Conservation (phyloP, 2,329 filamentous ascomycete species). For the Fusarium graminum region DNA sequence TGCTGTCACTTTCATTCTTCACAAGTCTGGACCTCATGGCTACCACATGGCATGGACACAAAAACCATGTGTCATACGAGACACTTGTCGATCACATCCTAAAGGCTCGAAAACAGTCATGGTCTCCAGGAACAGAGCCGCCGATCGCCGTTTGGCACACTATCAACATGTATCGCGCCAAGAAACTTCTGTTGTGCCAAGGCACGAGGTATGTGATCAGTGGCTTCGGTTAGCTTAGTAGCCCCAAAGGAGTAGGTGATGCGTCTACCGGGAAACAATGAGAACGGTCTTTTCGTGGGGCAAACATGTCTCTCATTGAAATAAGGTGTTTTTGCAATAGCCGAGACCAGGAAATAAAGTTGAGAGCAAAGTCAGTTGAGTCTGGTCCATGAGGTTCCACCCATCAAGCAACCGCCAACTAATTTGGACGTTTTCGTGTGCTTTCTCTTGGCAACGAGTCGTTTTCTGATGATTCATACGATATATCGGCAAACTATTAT, state of each 20-base stretch:
- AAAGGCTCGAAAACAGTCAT: not conserved
- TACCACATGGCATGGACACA: conserved; percentile 7
- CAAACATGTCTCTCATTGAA: not conserved
- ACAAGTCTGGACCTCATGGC: conserved; percentile 8
- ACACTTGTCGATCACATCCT: conserved; percentile 1
- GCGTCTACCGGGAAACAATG: not conserved
- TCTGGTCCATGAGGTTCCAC: not conserved
- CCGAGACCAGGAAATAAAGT: not conserved
- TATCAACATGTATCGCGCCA: not conserved
- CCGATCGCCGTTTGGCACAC: conserved; percentile 15
- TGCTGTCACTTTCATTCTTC: too few relatives aligned
- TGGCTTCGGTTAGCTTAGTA: not conserved
- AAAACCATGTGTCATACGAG: conserved; percentile 12
- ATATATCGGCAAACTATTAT: not conserved
- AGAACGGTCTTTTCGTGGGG: conserved; percentile 12
- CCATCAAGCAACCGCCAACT: not conserved
- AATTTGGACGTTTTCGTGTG: not conserved
- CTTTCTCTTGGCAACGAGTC: not conserved
- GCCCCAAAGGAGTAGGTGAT: not conserved
- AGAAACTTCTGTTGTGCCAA: not conserved
- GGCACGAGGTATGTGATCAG: conserved; percentile 17
- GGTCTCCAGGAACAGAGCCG: not conserved
- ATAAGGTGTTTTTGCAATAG: not conserved
- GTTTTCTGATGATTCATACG: not conserved
- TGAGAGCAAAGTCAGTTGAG: not conserved